Conservation (phyloP, 106 monocot species). For the Dioscorea zingiberensis region DNA sequence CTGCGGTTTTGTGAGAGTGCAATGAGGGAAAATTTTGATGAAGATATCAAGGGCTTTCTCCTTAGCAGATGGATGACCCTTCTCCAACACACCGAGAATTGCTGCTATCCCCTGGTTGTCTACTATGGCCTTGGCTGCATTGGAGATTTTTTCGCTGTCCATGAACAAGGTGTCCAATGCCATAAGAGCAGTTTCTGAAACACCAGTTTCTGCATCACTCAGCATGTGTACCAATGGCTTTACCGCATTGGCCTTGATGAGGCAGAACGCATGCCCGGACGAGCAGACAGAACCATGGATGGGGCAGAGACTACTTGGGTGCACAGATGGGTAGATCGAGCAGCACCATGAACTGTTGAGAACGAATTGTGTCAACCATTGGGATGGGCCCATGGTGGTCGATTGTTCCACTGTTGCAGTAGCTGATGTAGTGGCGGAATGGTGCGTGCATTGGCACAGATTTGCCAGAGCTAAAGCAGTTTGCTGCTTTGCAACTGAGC, state of each 20-base stretch:
- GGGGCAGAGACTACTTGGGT: neutral
- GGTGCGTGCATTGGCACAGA: neutral
- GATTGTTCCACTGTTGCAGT: neutral
- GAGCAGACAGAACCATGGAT: slow-evolving; percentile 9
- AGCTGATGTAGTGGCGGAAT: neutral
- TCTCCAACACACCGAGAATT: slow-evolving; percentile 11
- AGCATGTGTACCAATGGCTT: slow-evolving; percentile 7
- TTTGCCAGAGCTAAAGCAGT: slow-evolving; percentile 3
- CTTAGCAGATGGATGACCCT: neutral
- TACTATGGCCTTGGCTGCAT: neutral
- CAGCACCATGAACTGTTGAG: neutral
- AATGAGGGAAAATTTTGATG: neutral
- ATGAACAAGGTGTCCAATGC: slow-evolving; percentile 5
- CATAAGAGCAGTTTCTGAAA: slow-evolving; percentile 6
- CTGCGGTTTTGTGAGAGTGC: neutral
- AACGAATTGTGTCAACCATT: neutral
- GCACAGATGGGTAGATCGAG: neutral
- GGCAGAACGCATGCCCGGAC: neutral
- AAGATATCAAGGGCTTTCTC: slow-evolving; percentile 7
- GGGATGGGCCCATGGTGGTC: neutral
- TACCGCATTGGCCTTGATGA: slow-evolving; percentile 9
- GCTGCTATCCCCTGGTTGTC: slow-evolving; percentile 1
- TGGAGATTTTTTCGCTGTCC: neutral
- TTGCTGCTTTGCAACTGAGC: slow-evolving; percentile 8
- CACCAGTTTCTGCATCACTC: neutral